These are phyloP conservation scores for Acanthamoeba royreba DNA, from an alignment of 208 protist genomes.

Conservation along the genomic window DNA sequence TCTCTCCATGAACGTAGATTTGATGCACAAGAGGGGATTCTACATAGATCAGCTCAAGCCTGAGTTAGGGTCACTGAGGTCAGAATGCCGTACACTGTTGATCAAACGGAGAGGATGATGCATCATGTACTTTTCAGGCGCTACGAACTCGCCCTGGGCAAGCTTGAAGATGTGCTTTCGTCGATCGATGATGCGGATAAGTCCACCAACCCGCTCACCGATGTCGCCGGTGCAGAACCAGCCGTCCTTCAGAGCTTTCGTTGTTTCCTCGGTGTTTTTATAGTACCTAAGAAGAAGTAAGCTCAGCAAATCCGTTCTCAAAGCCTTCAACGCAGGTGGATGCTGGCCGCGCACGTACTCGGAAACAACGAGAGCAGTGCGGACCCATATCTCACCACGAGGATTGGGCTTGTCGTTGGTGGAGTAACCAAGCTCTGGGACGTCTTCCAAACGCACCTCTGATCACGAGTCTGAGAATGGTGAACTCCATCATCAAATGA, in stretches of 20 bases:
- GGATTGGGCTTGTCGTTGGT: neutral
- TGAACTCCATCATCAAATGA: neutral
- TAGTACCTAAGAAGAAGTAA: neutral
- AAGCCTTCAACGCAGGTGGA: too few species aligned
- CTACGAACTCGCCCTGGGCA: constrained; percentile 9
- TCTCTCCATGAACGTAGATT: neutral
- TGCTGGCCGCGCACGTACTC: neutral
- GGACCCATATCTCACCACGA: constrained; percentile 17
- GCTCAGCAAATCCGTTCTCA: too few species aligned
- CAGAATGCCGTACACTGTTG: neutral
- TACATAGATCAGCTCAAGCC: neutral
- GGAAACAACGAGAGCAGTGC: neutral
- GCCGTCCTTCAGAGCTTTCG: neutral
- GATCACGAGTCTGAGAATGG: neutral
- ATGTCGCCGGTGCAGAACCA: constrained; percentile 19
- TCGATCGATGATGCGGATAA: neutral
- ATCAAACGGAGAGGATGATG: neutral
- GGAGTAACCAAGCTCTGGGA: neutral
- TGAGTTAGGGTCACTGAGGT: neutral
- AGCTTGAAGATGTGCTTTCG: constrained; percentile 27
- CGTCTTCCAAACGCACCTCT: neutral
- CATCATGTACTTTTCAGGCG: neutral
- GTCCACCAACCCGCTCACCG: neutral
- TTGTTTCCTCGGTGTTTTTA: neutral
- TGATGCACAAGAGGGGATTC: neutral